phyloP scores from a whole-genome alignment of 106 monocot species.

The Cymbidium sinense region DNA sequence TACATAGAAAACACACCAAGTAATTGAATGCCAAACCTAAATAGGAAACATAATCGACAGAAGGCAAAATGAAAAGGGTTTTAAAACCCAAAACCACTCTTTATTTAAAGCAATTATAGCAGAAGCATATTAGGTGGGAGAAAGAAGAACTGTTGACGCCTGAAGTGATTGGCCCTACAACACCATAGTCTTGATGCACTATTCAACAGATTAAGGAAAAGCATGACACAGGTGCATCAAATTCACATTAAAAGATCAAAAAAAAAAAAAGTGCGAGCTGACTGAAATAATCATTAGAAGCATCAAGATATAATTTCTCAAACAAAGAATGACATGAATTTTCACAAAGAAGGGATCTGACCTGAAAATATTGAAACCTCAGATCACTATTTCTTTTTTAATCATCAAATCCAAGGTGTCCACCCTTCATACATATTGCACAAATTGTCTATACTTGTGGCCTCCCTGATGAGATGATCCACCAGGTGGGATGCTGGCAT shows the following conservation, averaged over 20 bases:
- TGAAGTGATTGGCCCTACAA: no score
- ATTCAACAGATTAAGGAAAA: background rate
- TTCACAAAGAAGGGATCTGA: background rate
- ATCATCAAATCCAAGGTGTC: conserved; percentile 97
- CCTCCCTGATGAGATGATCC: conserved; percentile 83
- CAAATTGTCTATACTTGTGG: conserved; percentile 85
- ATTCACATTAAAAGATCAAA: background rate
- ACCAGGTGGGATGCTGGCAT: conserved; percentile 69
- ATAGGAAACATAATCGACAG: no score
- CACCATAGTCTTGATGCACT: no score
- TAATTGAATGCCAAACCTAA: background rate
- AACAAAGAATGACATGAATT: background rate
- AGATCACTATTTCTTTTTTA: background rate
- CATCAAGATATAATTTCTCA: background rate
- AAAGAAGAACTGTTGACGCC: background rate
- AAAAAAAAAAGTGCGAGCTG: background rate
- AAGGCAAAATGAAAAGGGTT: background rate
- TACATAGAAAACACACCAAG: background rate
- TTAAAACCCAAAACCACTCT: background rate
- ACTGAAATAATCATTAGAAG: background rate
- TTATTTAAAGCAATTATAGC: background rate
- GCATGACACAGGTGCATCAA: background rate
- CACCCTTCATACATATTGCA: conserved; percentile 99
- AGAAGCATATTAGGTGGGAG: no score
- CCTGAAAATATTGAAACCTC: conserved; percentile 4